Base-by-base conservation (phyloP, 1,139 yeast species). In the Kurtzmaniella quercitrusa region DNA sequence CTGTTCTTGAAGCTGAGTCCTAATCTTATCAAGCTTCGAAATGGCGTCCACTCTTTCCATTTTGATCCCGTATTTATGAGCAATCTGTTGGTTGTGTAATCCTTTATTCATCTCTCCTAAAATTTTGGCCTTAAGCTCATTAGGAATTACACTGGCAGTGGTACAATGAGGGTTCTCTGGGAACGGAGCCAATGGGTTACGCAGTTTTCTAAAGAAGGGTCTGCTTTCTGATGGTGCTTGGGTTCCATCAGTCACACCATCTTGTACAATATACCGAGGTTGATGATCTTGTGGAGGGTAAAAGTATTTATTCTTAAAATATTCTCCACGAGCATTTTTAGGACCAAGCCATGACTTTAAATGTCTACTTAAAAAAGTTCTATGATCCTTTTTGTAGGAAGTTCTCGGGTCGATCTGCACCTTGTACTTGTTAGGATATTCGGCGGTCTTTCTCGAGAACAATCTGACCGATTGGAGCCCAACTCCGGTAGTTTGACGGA, bases 11-110 rank as follows among this genome's bases (percentile, higher is more conserved):
- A 84, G 79, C 43, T 73, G 66, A 50, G 75, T 65, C 65, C 90
- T 95, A 46, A 90, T 75, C 37, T 69, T 70, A 49, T 77, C 71
- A 52, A 93, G 75, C 60, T 79, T 81, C 25, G 87, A 70, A 49
- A 91, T 74, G 15, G 97, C 98, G 58, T 90, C 96, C 27, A 93
- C 75, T 61, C 98, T 78, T 44, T 90, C 87, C 50, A 90, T 78
- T 57, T 88, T 86, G 48, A 93, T 71, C 6, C 95, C 93, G 56
- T 82, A 84, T 56, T 79, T 81, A 52, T 85, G 81, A 14, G 97
- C 93, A 43, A 87, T 81, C 54, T 82, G 85, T 62, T 87, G 95
- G 31, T 81, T 68, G 41, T 84, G 76, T 41, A 73, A 56, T 34
- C 80, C 79, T 34, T 77, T 74, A 37, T 66, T 69, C 25, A 66